Evolutionary conservation across 2,329 filamentous ascomycete species (phyloP).

Genomic region (Botrytis fragariae): DNA sequence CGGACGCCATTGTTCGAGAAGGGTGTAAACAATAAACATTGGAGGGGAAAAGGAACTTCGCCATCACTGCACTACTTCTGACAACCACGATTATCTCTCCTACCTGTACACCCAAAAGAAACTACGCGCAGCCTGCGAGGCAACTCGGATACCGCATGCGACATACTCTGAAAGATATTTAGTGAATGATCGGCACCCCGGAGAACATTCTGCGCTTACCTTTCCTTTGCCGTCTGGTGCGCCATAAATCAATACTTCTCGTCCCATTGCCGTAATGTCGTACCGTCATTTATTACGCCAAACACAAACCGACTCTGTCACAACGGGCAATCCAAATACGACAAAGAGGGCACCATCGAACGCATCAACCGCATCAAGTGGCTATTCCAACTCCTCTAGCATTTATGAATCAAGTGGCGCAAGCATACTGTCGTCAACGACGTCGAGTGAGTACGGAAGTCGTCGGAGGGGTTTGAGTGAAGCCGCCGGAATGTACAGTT

Average conservation of each 20-base stretch:
- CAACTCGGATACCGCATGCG: slow-evolving; percentile 5
- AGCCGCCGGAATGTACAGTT: slow-evolving; percentile 54
- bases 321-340: slow-evolving; percentile 18
- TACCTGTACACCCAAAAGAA: background rate
- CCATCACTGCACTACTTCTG: background rate
- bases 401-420: slow-evolving; percentile 57
- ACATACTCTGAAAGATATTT: background rate
- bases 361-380: slow-evolving; percentile 68
- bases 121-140: background rate
- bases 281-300: slow-evolving; percentile 59
- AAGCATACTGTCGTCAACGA: slow-evolving; percentile 70
- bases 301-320: slow-evolving; percentile 50
- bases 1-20: background rate
- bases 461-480: slow-evolving; percentile 79
- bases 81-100: background rate
- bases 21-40: background rate
- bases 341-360: slow-evolving; percentile 64
- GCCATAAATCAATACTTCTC: background rate
- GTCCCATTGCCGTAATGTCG: slow-evolving; percentile 47
- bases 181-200: background rate
- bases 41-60: background rate
- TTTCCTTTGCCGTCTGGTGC: slow-evolving; percentile 12
- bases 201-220: background rate
- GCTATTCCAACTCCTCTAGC: slow-evolving; percentile 55
- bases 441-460: slow-evolving; percentile 58